Evolutionary conservation across 768 basidiomycete species (phyloP).

Genomic region (Suillus brevipes): DNA sequence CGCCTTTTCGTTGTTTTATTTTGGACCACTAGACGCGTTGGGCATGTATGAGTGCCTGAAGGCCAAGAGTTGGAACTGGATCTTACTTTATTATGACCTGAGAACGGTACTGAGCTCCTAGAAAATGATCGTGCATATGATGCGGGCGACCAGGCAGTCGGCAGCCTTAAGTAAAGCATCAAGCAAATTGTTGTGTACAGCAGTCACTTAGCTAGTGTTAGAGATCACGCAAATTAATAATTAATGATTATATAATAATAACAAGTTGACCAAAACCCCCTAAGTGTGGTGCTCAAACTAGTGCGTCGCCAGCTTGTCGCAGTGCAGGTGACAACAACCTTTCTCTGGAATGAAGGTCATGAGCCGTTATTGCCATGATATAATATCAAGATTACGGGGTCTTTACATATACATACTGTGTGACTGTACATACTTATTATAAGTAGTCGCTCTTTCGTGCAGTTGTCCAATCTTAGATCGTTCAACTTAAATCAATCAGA

Average conservation of each 20-base stretch:
- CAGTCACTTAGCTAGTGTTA: neutral
- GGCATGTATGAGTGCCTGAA: neutral
- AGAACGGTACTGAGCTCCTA: constrained; percentile 21
- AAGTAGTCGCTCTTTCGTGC: neutral
- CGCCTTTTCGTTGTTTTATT: constrained; percentile 70
- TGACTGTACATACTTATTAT: neutral
- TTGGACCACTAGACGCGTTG: constrained; percentile 62
- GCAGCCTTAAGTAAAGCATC: constrained; percentile 1
- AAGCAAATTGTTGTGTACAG: neutral
- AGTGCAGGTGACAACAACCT: no score
- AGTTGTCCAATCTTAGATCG: neutral
- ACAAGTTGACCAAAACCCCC: no score
- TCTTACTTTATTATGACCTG: constrained; percentile 45
- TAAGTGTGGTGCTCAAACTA: no score
- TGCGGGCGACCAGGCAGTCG: neutral
- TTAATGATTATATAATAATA: no score
- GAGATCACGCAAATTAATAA: no score
- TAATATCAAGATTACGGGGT: neutral
- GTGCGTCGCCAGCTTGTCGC: neutral
- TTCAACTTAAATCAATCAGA: neutral
- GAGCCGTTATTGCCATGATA: neutral
- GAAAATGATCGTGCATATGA: constrained; percentile 15
- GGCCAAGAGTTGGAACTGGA: neutral
- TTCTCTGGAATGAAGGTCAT: neutral
- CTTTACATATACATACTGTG: neutral